These are phyloP conservation scores for Bombardia bombarda DNA, from an alignment of 495 filamentous ascomycete species.

Conservation along the genomic window DNA sequence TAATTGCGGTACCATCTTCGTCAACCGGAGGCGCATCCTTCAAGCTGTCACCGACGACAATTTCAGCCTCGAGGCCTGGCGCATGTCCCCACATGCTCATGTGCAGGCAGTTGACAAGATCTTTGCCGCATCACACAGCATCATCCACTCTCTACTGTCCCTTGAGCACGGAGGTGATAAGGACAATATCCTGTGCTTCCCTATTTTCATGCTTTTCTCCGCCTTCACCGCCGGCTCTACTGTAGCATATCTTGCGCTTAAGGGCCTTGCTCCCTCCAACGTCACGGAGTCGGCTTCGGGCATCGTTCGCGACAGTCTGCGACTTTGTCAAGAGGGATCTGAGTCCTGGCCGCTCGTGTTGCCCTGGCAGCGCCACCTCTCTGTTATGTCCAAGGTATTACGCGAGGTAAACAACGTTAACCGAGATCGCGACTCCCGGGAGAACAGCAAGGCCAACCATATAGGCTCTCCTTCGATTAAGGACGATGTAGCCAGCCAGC, in stretches of 20 bases:
- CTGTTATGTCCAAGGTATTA: constrained; percentile 43
- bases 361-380: constrained; percentile 43
- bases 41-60: constrained; percentile 37
- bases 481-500: constrained; percentile 35
- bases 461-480: constrained; percentile 31
- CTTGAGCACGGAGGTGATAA: constrained; percentile 41
- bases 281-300: constrained; percentile 37
- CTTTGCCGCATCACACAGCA: constrained; percentile 41
- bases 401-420: constrained; percentile 27
- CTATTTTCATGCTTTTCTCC: constrained; percentile 45
- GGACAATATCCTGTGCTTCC: constrained; percentile 40
- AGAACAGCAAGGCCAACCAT: constrained; percentile 19
- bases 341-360: constrained; percentile 42
- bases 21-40: constrained; percentile 43
- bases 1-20: constrained; percentile 43
- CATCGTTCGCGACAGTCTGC: constrained; percentile 41
- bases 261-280: constrained; percentile 37
- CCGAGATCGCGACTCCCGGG: constrained; percentile 15
- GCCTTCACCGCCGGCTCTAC: constrained; percentile 44
- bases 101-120: constrained; percentile 36
- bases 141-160: constrained; percentile 35
- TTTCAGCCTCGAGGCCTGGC: constrained; percentile 39
- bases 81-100: constrained; percentile 28
- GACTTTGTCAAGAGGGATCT: constrained; percentile 38
- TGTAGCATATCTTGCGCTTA: constrained; percentile 41